phyloP scores from a whole-genome alignment of 176 grass and related monocot species.

The Carex pumila region DNA sequence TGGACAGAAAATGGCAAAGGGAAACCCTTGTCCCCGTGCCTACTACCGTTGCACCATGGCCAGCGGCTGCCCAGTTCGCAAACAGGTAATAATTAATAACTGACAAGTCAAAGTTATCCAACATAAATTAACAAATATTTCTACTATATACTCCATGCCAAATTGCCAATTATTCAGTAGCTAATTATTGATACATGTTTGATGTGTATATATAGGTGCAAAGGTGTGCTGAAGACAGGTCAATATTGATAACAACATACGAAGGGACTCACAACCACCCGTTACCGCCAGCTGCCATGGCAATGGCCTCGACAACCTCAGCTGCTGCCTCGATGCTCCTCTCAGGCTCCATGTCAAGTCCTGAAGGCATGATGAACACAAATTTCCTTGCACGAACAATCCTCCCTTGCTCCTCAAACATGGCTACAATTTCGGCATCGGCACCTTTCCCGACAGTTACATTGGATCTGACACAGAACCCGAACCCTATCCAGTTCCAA shows the following conservation, averaged over 20 bases:
- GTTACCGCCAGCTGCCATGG: constrained; percentile 81
- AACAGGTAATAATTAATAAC: constrained; percentile 47
- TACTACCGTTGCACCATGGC: constrained; percentile 99
- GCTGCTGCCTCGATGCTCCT: constrained; percentile 82
- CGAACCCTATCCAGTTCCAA: constrained; percentile 42
- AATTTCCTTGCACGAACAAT: constrained; percentile 69
- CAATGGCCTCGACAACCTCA: constrained; percentile 90
- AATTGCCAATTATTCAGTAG: neutral
- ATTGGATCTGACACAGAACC: constrained; percentile 69
- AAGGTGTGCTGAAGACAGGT: constrained; percentile 77
- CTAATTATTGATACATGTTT: constrained; percentile 12
- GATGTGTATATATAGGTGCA: constrained; percentile 49
- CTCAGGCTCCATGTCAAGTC: constrained; percentile 74
- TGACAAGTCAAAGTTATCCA: neutral
- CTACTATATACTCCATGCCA: neutral
- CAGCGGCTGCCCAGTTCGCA: constrained; percentile 77
- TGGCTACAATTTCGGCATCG: constrained; percentile 86
- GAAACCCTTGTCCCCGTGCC: constrained; percentile 89
- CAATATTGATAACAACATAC: constrained; percentile 84
- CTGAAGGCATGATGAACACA: constrained; percentile 49
- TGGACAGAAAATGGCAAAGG: constrained; percentile 97
- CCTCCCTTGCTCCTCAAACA: constrained; percentile 76
- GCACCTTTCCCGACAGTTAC: constrained; percentile 89
- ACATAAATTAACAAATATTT: neutral
- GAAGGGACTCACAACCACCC: constrained; percentile 92